Evolutionary conservation across 345 rosid genomes (phyloP), one percentile per base, ranked within the genome.

Genomic region (Iberis pinnata): DNA sequence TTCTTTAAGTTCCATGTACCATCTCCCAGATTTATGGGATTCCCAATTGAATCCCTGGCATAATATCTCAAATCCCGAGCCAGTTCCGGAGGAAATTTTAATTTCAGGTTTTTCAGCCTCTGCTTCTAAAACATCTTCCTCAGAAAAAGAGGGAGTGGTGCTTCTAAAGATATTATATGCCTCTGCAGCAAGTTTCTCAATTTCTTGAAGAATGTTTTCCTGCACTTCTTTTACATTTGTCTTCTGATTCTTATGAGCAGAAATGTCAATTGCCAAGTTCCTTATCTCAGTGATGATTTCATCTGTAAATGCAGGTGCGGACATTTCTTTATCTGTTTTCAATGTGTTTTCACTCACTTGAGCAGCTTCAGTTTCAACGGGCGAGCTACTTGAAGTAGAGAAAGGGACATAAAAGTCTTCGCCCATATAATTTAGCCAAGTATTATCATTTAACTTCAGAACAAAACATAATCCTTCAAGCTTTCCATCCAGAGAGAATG

Each of bases 31-130:
- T 72, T 84, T 90, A 72, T 90, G 79, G 39, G 98, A 90, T 72
- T 90, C 98, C 98, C 96, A 90, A 57, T 90, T 90, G 70, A 90
- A 90, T 17, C 92, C 95, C 73, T 90, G 98, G 74, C 89, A 84
- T 63, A 90, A 43, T 73, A 90, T 84, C 75, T 90, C 96, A 43
- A 67, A 79, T 47, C 98, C 98, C 3, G 87, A 52, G 41, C 95
- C 95, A 43, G 95, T 90, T 52, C 87, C 98, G 0, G 96, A 68
- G 67, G 71, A 44, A 67, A 84, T 76, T 51, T 71, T 75, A 40
- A 70, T 59, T 64, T 82, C 73, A 49, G 79, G 73, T 63, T 69
- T 14, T 12, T 29, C 31, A 37, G 6, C 63, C 67, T 73, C 83
- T 47, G 61, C 15, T 68, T 73, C 82, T 49, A 56, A 39, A 49